These are phyloP conservation scores for Lentinula aciculospora DNA, from an alignment of 768 basidiomycete species.

Conservation along the genomic window DNA sequence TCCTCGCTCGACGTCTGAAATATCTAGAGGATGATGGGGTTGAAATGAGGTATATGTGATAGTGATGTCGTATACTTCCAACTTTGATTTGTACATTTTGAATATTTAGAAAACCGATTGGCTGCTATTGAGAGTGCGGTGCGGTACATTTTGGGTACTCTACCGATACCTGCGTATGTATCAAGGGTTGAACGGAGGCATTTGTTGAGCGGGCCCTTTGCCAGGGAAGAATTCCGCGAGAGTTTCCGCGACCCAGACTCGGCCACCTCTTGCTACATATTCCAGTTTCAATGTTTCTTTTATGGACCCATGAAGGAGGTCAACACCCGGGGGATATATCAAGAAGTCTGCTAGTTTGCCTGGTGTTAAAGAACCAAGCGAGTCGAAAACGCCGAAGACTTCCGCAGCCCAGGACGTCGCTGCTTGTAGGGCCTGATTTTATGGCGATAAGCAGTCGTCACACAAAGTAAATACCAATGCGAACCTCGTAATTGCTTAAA, in stretches of 20 bases:
- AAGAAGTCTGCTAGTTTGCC: constrained; percentile 73
- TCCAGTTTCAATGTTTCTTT: constrained; percentile 41
- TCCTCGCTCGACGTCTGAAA: too few species aligned
- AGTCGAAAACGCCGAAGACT: constrained; percentile 56
- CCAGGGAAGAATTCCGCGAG: constrained; percentile 71
- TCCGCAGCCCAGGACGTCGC: constrained; percentile 63
- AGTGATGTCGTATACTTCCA: too few species aligned
- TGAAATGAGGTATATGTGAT: too few species aligned
- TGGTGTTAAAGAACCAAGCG: constrained; percentile 55
- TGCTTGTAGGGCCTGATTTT: constrained; percentile 52
- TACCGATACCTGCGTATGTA: background rate
- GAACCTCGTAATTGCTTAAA: constrained; percentile 64
- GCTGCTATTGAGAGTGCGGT: too few species aligned
- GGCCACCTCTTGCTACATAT: constrained; percentile 61
- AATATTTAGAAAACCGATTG: too few species aligned
- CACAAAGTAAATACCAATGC: background rate
- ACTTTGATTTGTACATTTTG: too few species aligned
- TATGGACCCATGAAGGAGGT: constrained; percentile 52
- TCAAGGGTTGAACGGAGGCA: constrained; percentile 52
- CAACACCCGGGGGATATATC: constrained; percentile 55
- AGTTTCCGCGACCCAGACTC: constrained; percentile 60
- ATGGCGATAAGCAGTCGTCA: background rate
- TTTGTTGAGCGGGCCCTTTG: constrained; percentile 42
- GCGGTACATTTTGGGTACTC: too few species aligned
- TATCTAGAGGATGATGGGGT: too few species aligned